These are phyloP conservation scores for Sindora glabra DNA, from an alignment of 306 rosid genomes.

Conservation along the genomic window DNA sequence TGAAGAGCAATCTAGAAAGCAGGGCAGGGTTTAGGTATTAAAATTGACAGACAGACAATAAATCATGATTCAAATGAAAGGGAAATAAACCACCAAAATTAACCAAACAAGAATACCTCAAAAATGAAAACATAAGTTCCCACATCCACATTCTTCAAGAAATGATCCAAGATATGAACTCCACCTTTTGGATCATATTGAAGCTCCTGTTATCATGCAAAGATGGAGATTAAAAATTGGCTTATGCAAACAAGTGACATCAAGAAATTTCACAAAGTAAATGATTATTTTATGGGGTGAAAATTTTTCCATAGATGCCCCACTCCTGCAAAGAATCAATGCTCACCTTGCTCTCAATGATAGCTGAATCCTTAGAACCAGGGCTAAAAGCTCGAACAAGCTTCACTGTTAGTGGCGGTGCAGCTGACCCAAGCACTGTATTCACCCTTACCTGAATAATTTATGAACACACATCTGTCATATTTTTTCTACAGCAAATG, in stretches of 20 bases:
- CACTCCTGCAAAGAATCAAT: slow-evolving; percentile 7
- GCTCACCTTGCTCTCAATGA: slow-evolving; percentile 58
- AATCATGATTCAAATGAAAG: slow-evolving; percentile 9
- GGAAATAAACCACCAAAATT: slow-evolving; percentile 4
- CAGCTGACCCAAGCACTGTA: slow-evolving; percentile 87
- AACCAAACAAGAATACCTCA: slow-evolving; percentile 52
- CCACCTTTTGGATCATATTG: slow-evolving; percentile 55
- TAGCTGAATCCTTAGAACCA: slow-evolving; percentile 52
- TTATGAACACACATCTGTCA: slow-evolving; percentile 11
- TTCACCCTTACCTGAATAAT: slow-evolving; percentile 72
- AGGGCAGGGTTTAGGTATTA: slow-evolving; percentile 13
- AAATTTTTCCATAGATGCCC: not conserved
- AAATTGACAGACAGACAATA: slow-evolving; percentile 2
- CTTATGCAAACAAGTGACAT: slow-evolving; percentile 14
- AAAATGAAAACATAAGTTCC: slow-evolving; percentile 69
- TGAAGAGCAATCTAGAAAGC: slow-evolving; percentile 62
- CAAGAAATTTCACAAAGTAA: not conserved
- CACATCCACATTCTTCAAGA: slow-evolving; percentile 55
- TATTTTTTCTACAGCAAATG: not conserved
- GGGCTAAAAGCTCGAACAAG: slow-evolving; percentile 57
- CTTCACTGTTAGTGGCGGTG: slow-evolving; percentile 81
- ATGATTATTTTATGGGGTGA: not conserved
- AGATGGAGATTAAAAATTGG: not conserved
- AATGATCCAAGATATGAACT: slow-evolving; percentile 55
- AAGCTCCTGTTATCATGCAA: slow-evolving; percentile 59